A percentile compares a stretch with the other conserved stretches of the same genome.
Evolutionary conservation across 139 green algal genomes (phyloP).

Genomic region (Parachlorella kessleri): DNA sequence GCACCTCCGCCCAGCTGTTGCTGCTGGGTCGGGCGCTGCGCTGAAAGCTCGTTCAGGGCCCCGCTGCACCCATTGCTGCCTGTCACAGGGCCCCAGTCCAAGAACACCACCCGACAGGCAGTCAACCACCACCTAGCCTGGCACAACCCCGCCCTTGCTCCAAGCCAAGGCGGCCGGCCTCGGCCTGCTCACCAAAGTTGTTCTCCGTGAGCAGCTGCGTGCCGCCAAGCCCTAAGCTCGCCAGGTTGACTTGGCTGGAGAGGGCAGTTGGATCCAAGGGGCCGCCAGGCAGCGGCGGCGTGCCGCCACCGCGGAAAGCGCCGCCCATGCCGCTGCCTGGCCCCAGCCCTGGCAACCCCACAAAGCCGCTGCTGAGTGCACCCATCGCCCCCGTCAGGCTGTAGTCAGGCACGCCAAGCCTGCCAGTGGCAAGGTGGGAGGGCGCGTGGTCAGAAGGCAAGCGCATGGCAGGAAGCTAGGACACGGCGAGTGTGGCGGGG

Average conservation of each 20-base stretch:
- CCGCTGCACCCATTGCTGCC: too few species aligned
- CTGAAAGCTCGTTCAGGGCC: too few species aligned
- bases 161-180: too few species aligned
- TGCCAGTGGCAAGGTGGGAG: too few species aligned
- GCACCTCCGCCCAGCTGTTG: too few species aligned
- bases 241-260: conserved; percentile 25
- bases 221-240: conserved; percentile 21
- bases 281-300: conserved; percentile 24
- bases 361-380: conserved; percentile 14
- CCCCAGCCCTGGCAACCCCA: background rate
- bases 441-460: too few species aligned
- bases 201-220: too few species aligned
- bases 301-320: conserved; percentile 22
- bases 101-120: background rate
- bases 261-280: conserved; percentile 2
- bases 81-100: too few species aligned
- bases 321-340: conserved; percentile 17
- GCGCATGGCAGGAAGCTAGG: too few species aligned
- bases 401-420: conserved; percentile 31
- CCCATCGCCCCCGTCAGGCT: conserved; percentile 20
- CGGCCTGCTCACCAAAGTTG: too few species aligned
- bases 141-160: background rate
- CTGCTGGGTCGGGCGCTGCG: too few species aligned
- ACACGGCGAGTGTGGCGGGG: too few species aligned
- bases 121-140: background rate